Base-by-base conservation (phyloP, 139 green algal species). In the Chlorella sorokiniana region DNA sequence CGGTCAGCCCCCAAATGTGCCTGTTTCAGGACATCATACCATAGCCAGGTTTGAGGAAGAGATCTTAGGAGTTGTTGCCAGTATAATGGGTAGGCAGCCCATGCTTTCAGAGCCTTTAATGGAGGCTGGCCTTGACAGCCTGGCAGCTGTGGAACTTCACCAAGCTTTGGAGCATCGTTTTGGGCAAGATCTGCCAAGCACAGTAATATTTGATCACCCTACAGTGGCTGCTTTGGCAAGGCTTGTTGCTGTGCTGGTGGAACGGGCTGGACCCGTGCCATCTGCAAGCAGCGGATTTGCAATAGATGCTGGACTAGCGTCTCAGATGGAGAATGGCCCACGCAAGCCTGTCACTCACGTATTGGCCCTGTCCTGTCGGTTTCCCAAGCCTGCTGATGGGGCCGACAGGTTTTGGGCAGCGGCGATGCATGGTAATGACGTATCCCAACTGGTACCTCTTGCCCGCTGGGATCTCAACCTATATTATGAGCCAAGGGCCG, bases 131-230 rank as follows among this genome's bases (percentile, higher is more conserved):
- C n/a, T 91, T 25, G 87, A 97, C 79, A 94, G 86, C 6, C 82
- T 98, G 52, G 88, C 87, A 1, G 89, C 91, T 0, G 85, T 96
- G 18, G 94, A 97, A 89, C 83, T 97, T 44, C 84, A 89, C 25
- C 92, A 92, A 67, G 70, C 63, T 2, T 85, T 98, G 10, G 89
- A 92, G n/a, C 76, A 27, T 3, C 62, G 87, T 31, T 81, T 69
- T 33, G 54, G 41, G 16, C 35, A 91, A 23, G 73, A 86, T 11
- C 71, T 94, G 45, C 89, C 91, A 5, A 52, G 68, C n/a, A 94
- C 92, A 1, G 45, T 94, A 0, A 70, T 87, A 27, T 93, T 94
- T 80, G 92, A 95, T 80, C 91, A 93, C 76, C 92, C 92, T 11
- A 86, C 70, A 18, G 78, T 84, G 1, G 45, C 40, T 2, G 64